These are phyloP conservation scores for Aspergillus bertholletiae DNA, from an alignment of 495 filamentous ascomycete species.

Conservation along the genomic window DNA sequence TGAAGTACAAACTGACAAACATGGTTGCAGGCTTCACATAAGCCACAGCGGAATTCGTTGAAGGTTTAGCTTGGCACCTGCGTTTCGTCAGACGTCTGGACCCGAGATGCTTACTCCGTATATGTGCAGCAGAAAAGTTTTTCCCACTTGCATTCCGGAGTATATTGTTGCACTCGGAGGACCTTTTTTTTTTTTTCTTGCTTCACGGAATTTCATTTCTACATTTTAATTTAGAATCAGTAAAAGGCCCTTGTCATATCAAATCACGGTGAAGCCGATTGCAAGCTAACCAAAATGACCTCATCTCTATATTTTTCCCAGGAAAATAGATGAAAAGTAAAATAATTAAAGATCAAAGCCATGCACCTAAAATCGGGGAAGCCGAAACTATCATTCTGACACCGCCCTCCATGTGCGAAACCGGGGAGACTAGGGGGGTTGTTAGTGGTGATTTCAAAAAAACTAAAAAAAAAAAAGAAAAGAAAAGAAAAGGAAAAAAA, in stretches of 20 bases:
- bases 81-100: not conserved
- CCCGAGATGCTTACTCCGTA: not conserved
- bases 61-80: not conserved
- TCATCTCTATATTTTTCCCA: not conserved
- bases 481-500: not conserved
- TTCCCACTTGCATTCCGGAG: not conserved
- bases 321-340: not conserved
- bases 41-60: not conserved
- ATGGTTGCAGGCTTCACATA: not conserved
- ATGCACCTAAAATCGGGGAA: conserved; percentile 6
- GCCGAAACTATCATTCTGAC: conserved; percentile 11
- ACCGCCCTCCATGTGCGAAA: not conserved
- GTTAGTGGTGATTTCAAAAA: not conserved
- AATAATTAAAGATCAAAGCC: not conserved
- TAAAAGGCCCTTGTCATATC: not conserved
- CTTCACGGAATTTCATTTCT: no score
- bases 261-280: not conserved
- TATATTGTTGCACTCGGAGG: no score
- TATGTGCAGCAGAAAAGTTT: not conserved
- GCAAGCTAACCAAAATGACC: not conserved
- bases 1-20: not conserved
- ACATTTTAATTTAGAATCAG: not conserved
- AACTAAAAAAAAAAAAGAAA: no score
- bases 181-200: no score
- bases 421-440: not conserved